Conservation (phyloP, 495 filamentous ascomycete genomes). For the Daldinia loculata region DNA sequence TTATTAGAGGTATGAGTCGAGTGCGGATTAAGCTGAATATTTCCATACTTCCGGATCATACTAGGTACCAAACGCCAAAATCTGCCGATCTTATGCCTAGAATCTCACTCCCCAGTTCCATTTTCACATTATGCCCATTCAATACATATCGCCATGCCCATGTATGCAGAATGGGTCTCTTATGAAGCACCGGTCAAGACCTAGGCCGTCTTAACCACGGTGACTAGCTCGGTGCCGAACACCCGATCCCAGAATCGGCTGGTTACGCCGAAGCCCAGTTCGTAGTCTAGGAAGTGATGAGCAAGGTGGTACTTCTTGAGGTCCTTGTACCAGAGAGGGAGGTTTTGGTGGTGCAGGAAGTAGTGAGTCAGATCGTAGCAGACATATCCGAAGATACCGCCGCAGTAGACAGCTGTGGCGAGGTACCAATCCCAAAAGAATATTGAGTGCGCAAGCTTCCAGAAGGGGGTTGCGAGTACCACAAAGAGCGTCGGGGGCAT, state of each 20-base stretch:
- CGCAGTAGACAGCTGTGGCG: slow-evolving; percentile 79
- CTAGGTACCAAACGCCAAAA: slow-evolving; percentile 28
- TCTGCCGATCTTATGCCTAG: slow-evolving; percentile 27
- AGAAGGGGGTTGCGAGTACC: slow-evolving; percentile 87
- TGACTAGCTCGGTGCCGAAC: slow-evolving; percentile 84
- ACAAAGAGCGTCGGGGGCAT: slow-evolving; percentile 95
- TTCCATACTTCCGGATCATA: slow-evolving; percentile 19
- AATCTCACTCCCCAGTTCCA: slow-evolving; percentile 10
- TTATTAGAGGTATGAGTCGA: slow-evolving; percentile 37
- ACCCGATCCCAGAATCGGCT: slow-evolving; percentile 94
- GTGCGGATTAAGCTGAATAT: slow-evolving; percentile 39
- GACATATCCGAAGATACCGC: slow-evolving; percentile 94
- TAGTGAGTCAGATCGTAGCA: slow-evolving; percentile 98
- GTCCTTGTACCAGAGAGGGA: slow-evolving; percentile 84
- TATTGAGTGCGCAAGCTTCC: slow-evolving; percentile 85
- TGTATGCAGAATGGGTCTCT: slow-evolving; percentile 1
- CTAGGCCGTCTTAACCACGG: slow-evolving; percentile 66
- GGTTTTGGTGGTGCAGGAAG: slow-evolving; percentile 96
- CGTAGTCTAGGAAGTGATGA: slow-evolving; percentile 96
- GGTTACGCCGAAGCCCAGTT: slow-evolving; percentile 99
- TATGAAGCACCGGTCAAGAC: neutral
- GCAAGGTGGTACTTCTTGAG: slow-evolving; percentile 97
- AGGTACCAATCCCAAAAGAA: slow-evolving; percentile 88
- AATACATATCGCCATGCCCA: slow-evolving; percentile 13
- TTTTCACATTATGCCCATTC: slow-evolving; percentile 16